These are phyloP conservation scores for Calonectria hawksworthii DNA, from an alignment of 2,329 filamentous ascomycete species.

Conservation along the genomic window DNA sequence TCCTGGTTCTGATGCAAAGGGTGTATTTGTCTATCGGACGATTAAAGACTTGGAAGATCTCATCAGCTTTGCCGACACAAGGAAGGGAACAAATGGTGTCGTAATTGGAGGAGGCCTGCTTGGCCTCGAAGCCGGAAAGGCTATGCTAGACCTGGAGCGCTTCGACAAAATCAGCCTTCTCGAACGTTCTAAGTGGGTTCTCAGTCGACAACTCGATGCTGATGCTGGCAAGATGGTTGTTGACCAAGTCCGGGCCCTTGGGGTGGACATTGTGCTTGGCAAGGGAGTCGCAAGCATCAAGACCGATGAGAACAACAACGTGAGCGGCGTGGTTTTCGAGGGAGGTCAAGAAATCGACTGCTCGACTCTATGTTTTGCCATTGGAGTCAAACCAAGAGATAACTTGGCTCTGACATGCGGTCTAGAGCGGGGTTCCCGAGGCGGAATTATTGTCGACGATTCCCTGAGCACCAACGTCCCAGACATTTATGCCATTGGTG, in stretches of 20 bases:
- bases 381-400: constrained; percentile 86
- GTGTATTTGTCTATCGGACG: constrained; percentile 91
- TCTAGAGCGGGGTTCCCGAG: constrained; percentile 79
- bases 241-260: constrained; percentile 83
- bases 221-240: constrained; percentile 88
- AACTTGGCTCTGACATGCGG: constrained; percentile 79
- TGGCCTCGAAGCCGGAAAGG: constrained; percentile 90
- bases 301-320: constrained; percentile 75
- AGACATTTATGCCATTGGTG: constrained; percentile 88
- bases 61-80: constrained; percentile 78
- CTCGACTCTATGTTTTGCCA: constrained; percentile 89
- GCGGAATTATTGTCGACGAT: constrained; percentile 80
- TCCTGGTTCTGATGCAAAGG: constrained; percentile 82
- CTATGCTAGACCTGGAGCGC: constrained; percentile 87
- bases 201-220: constrained; percentile 84
- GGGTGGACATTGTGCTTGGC: constrained; percentile 83
- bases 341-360: constrained; percentile 84
- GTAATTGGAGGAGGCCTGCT: constrained; percentile 89
- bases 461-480: constrained; percentile 77
- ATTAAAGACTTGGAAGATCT: constrained; percentile 85
- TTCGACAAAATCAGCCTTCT: constrained; percentile 83
- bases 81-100: constrained; percentile 77
- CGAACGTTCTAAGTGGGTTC: constrained; percentile 85
- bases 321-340: constrained; percentile 83
- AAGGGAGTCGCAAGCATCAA: constrained; percentile 82